These are phyloP conservation scores for Cyberlindnera veronae DNA, from an alignment of 805 yeast genomes.

Conservation along the genomic window DNA sequence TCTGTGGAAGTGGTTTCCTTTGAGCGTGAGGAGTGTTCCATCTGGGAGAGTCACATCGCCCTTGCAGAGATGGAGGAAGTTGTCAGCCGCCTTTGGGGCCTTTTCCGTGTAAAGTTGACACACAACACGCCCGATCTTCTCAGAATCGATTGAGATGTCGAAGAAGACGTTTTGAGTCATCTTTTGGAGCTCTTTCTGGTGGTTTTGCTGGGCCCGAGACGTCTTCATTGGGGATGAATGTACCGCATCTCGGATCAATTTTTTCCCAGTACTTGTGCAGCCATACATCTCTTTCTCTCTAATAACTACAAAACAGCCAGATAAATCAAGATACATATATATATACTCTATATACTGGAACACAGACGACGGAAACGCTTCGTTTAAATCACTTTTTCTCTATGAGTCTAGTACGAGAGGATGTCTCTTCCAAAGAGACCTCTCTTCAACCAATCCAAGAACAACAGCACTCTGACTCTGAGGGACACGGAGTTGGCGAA, in stretches of 20 bases:
- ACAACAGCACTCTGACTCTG: conserved; percentile 58
- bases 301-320: too few relatives aligned
- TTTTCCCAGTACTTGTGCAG: too few relatives aligned
- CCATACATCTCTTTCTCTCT: too few relatives aligned
- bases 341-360: too few relatives aligned
- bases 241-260: too few relatives aligned
- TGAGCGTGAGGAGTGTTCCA: conserved; percentile 33
- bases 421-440: conserved; percentile 53
- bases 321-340: too few relatives aligned
- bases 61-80: conserved; percentile 47
- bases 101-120: conserved; percentile 42
- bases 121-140: conserved; percentile 56
- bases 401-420: conserved; percentile 21
- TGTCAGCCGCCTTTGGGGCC: conserved; percentile 57
- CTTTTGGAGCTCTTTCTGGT: not conserved
- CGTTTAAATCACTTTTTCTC: too few relatives aligned
- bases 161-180: conserved; percentile 33
- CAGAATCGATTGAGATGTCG: conserved; percentile 47
- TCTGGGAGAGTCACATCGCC: conserved; percentile 28
- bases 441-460: conserved; percentile 68
- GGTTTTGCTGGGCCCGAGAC: too few relatives aligned
- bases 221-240: too few relatives aligned
- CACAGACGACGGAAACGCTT: too few relatives aligned
- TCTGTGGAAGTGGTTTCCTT: conserved; percentile 53
- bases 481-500: conserved; percentile 64